Evolutionary conservation across 352 stramenopile species (phyloP).

Genomic region (Phytophthora tubulina): DNA sequence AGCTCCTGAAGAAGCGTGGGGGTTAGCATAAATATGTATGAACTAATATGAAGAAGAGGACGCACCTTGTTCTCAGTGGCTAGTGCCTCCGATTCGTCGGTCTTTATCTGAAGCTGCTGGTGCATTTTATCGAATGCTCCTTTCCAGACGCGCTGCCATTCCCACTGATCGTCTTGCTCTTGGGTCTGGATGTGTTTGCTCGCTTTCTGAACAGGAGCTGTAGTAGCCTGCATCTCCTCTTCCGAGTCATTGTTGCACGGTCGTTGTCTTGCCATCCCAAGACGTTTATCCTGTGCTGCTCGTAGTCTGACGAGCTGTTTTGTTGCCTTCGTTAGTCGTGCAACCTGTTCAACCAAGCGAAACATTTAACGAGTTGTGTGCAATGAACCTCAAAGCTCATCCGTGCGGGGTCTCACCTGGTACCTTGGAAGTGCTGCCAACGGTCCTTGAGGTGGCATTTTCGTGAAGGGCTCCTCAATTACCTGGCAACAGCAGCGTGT

Average conservation of each 20-base stretch:
- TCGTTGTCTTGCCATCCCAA: conserved; percentile 1
- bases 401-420: conserved; percentile 36
- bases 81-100: conserved; percentile 45
- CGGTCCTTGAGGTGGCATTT: conserved; percentile 70
- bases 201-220: conserved; percentile 31
- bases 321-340: conserved; percentile 24
- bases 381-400: background rate
- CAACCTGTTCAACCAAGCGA: conserved; percentile 31
- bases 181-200: conserved; percentile 68
- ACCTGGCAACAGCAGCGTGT: conserved; percentile 28
- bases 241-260: conserved; percentile 21
- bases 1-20: conserved; percentile 44
- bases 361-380: conserved; percentile 1
- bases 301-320: conserved; percentile 6
- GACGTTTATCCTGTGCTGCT: background rate
- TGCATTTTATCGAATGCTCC: conserved; percentile 73
- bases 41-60: background rate
- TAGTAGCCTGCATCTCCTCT: background rate
- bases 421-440: conserved; percentile 59
- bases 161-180: conserved; percentile 72
- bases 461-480: conserved; percentile 66
- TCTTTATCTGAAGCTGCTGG: conserved; percentile 45
- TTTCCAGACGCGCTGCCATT: conserved; percentile 80
- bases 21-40: background rate
- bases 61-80: conserved; percentile 57